Evolutionary conservation across 108 stramenopile species (phyloP).

Genomic region (Discostella pseudostelligera): DNA sequence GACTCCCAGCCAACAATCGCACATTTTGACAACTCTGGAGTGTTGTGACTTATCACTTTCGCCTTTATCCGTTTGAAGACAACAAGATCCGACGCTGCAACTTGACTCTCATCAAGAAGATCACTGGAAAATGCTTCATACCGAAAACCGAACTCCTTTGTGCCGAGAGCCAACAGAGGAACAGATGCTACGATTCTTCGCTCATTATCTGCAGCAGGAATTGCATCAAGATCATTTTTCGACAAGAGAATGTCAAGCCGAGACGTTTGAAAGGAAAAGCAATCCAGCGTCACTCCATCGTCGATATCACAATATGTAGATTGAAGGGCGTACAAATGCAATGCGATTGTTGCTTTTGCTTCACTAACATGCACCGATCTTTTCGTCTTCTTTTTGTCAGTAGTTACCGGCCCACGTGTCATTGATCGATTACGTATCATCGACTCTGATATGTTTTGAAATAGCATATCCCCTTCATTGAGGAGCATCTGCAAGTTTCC

Average conservation of each 20-base stretch:
- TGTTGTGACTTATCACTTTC: conserved; percentile 8
- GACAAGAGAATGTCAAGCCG: neutral
- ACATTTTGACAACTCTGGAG: neutral
- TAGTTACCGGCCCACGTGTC: neutral
- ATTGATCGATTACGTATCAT: neutral
- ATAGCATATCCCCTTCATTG: conserved; percentile 6
- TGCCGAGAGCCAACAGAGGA: neutral
- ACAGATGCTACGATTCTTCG: neutral
- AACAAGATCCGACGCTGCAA: conserved; percentile 16
- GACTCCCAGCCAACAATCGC: neutral
- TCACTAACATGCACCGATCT: conserved; percentile 20
- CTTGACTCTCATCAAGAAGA: conserved; percentile 6
- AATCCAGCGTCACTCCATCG: conserved; percentile 8
- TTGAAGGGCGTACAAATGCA: conserved; percentile 20
- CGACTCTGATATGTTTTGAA: conserved; percentile 15
- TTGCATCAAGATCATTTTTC: neutral
- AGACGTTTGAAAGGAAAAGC: conserved; percentile 22
- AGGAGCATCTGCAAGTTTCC: conserved; percentile 18
- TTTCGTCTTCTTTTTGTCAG: conserved; percentile 16
- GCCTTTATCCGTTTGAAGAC: conserved; percentile 16
- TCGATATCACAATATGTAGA: neutral
- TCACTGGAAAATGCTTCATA: conserved; percentile 7
- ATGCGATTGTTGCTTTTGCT: conserved; percentile 15
- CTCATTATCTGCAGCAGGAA: neutral
- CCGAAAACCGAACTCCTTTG: conserved; percentile 7